Evolutionary conservation across 768 basidiomycete genomes (phyloP).

Genomic region (Lentinula guzmanii): DNA sequence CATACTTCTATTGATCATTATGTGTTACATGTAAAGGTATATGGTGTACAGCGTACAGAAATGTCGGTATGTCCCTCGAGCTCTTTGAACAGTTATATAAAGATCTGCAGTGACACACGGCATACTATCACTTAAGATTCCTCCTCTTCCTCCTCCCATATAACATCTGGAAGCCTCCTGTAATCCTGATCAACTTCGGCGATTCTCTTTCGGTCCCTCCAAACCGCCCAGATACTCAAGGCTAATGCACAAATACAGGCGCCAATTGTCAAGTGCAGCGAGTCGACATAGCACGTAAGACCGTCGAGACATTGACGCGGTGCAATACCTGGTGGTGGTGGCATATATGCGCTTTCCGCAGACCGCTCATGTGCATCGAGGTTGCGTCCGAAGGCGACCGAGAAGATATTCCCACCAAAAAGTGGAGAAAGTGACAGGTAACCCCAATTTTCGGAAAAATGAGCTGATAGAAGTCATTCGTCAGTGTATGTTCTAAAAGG

Average conservation of each 20-base stretch:
- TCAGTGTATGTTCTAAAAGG: background rate
- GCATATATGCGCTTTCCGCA: background rate
- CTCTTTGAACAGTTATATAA: no score
- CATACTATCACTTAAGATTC: background rate
- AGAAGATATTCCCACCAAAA: slow-evolving; percentile 78
- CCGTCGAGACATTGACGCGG: slow-evolving; percentile 51
- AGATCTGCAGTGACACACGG: no score
- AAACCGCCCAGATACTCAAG: slow-evolving; percentile 46
- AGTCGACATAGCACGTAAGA: slow-evolving; percentile 52
- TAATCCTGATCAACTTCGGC: background rate
- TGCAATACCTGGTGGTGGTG: background rate
- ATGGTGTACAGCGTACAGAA: background rate
- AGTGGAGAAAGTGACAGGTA: slow-evolving; percentile 69
- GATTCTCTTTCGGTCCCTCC: slow-evolving; percentile 28
- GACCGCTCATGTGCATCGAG: slow-evolving; percentile 61
- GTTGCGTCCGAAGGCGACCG: slow-evolving; percentile 35
- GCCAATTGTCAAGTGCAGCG: slow-evolving; percentile 44
- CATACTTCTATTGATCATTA: background rate
- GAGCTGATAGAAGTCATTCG: slow-evolving; percentile 29
- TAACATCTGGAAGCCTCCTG: background rate
- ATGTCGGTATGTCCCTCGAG: background rate
- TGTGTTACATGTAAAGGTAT: background rate
- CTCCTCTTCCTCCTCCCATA: background rate
- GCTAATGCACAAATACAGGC: slow-evolving; percentile 40
- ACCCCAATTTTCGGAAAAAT: slow-evolving; percentile 87